phyloP scores from a whole-genome alignment of 2,329 filamentous ascomycete genomes.

The Curvularia eragrostidis region DNA sequence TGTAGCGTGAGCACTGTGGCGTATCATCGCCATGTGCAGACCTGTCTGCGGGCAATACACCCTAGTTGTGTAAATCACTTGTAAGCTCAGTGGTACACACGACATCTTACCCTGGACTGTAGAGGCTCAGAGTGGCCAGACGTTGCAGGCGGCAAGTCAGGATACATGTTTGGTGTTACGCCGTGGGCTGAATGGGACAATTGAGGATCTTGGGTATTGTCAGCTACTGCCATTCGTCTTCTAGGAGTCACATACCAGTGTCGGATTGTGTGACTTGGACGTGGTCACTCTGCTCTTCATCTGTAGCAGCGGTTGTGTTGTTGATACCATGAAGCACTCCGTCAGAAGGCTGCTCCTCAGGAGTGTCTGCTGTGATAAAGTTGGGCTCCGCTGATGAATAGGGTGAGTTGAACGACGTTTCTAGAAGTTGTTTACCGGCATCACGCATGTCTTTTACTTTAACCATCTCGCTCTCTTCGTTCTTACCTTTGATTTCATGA shows the following conservation, averaged over 20 bases:
- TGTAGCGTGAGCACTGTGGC: slow-evolving; percentile 8
- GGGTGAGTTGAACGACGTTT: neutral
- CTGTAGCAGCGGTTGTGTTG: neutral
- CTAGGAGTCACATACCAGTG: neutral
- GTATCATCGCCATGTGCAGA: neutral
- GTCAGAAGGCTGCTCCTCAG: neutral
- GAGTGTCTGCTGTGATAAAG: too few relatives aligned
- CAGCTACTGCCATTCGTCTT: neutral
- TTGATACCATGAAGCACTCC: neutral
- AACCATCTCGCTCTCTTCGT: neutral
- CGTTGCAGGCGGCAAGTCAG: neutral
- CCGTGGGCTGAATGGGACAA: neutral
- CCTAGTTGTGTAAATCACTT: neutral
- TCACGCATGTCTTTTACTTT: too few relatives aligned
- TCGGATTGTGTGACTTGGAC: neutral
- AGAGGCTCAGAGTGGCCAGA: neutral
- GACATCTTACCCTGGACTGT: slow-evolving; percentile 3
- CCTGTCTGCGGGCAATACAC: neutral
- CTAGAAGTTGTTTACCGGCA: neutral
- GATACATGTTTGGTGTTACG: slow-evolving; percentile 22
- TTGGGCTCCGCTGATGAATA: neutral
- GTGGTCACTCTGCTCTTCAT: neutral
- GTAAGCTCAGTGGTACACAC: neutral
- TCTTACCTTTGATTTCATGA: too few relatives aligned
- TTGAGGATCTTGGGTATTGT: neutral